Conservation (phyloP, 1,284 basidiomycete species). For the Ustanciosporium gigantosporum region DNA sequence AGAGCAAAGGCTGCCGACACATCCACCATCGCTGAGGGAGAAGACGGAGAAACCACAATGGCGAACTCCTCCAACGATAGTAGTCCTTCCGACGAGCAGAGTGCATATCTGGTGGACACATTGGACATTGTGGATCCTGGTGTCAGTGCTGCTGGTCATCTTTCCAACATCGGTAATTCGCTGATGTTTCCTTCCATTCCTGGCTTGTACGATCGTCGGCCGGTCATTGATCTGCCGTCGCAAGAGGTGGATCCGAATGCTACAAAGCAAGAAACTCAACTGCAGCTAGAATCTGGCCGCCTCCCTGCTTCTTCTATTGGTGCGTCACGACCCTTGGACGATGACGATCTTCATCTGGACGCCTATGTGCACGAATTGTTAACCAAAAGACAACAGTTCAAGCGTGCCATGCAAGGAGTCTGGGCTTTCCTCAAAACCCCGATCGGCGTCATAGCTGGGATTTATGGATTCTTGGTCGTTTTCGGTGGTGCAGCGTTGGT, state of each 20-base stretch:
- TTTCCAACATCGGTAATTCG: slow-evolving; percentile 76
- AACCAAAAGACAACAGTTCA: slow-evolving; percentile 59
- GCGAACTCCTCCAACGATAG: not conserved
- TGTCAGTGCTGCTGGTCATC: slow-evolving; percentile 70
- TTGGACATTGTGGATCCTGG: slow-evolving; percentile 76
- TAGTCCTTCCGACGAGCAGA: slow-evolving; percentile 18
- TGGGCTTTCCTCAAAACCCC: slow-evolving; percentile 82
- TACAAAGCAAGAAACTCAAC: slow-evolving; percentile 8
- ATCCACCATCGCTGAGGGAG: not conserved
- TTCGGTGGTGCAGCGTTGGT: slow-evolving; percentile 40
- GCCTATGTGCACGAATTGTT: slow-evolving; percentile 32
- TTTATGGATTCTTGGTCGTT: slow-evolving; percentile 71
- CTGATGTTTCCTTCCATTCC: slow-evolving; percentile 69
- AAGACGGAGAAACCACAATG: not conserved
- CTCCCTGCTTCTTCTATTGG: not conserved
- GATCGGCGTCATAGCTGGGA: slow-evolving; percentile 70
- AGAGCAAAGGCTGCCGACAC: not conserved
- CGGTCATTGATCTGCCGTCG: slow-evolving; percentile 67
- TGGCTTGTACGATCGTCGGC: slow-evolving; percentile 70
- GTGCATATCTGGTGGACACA: slow-evolving; percentile 30
- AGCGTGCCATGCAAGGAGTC: slow-evolving; percentile 71
- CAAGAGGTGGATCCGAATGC: slow-evolving; percentile 15
- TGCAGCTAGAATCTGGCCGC: slow-evolving; percentile 22
- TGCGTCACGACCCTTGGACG: not conserved
- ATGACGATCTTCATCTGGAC: slow-evolving; percentile 32